Conservation (phyloP, 129 eudicot genomes). For the Tanacetum coccineum region DNA sequence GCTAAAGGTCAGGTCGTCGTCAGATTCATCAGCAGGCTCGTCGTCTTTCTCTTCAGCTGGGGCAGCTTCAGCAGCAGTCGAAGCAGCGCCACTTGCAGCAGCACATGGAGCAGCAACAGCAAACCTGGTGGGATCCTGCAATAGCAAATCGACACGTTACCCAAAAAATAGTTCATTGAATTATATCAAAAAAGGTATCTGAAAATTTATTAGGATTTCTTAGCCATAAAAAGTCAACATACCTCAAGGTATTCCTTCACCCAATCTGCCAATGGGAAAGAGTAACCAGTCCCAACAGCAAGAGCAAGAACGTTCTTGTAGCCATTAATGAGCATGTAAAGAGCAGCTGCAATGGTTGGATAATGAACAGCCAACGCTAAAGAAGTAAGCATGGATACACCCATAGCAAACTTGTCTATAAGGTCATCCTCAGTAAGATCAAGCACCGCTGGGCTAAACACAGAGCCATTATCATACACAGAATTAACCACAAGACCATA, state of each 20-base stretch:
- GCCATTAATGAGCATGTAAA: slow-evolving; percentile 68
- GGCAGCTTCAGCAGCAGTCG: slow-evolving; percentile 46
- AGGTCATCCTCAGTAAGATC: slow-evolving; percentile 69
- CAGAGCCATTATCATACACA: slow-evolving; percentile 69
- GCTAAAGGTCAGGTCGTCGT: slow-evolving; percentile 69
- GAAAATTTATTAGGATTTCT: no score
- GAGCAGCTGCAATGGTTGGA: slow-evolving; percentile 85
- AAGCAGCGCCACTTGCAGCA: slow-evolving; percentile 31
- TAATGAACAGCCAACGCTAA: slow-evolving; percentile 53
- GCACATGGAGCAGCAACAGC: slow-evolving; percentile 49
- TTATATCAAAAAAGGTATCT: no score
- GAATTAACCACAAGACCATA: slow-evolving; percentile 58
- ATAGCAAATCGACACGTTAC: neutral
- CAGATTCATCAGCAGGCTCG: slow-evolving; percentile 69
- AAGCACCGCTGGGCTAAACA: slow-evolving; percentile 68
- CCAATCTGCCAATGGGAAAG: slow-evolving; percentile 63
- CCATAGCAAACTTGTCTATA: slow-evolving; percentile 57
- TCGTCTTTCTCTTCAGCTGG: slow-evolving; percentile 63
- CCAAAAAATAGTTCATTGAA: no score
- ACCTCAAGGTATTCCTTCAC: slow-evolving; percentile 74
- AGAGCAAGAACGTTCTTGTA: slow-evolving; percentile 70
- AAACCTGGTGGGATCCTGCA: slow-evolving; percentile 63
- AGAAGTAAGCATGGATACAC: slow-evolving; percentile 62
- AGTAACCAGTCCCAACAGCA: slow-evolving; percentile 62
- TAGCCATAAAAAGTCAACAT: neutral